A percentile compares a stretch with the other conserved stretches of the same genome.
Evolutionary conservation across 306 rosid species (phyloP).

Genomic region (Fragaria vesca): DNA sequence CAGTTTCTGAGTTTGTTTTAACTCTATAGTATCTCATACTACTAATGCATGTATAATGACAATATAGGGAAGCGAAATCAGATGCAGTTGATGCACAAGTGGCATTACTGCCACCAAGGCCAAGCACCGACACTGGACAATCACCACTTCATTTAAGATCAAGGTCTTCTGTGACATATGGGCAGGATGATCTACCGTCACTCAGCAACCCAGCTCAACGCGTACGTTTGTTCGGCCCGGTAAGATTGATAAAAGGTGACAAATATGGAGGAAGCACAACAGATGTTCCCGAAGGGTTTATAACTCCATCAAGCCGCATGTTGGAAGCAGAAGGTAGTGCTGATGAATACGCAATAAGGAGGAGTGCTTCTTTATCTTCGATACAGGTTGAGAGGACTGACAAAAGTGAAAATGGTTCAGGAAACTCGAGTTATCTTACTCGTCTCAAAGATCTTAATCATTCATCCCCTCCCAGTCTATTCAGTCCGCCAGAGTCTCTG

Average conservation of each 20-base stretch:
- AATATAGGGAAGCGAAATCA: too few species aligned
- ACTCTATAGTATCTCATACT: too few species aligned
- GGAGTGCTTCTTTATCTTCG: constrained; percentile 27
- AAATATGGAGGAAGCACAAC: constrained; percentile 26
- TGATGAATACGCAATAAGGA: constrained; percentile 29
- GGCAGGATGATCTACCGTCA: constrained; percentile 17
- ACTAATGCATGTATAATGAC: too few species aligned
- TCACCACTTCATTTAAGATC: too few species aligned
- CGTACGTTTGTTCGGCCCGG: constrained; percentile 34
- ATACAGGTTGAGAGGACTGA: too few species aligned
- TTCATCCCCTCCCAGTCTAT: constrained; percentile 60
- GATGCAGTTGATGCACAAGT: too few species aligned
- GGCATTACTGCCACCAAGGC: too few species aligned
- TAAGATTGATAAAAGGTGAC: constrained; percentile 31
- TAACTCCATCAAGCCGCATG: constrained; percentile 24
- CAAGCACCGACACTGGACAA: too few species aligned
- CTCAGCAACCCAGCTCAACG: constrained; percentile 37
- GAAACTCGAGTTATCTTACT: constrained; percentile 16
- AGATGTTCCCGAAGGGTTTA: constrained; percentile 20
- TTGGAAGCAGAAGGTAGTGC: constrained; percentile 12
- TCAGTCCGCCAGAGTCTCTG: not conserved
- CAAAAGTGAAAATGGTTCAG: too few species aligned
- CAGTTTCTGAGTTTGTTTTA: too few species aligned
- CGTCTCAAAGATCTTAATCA: constrained; percentile 30
- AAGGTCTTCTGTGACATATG: not conserved